Evolutionary conservation across 768 basidiomycete genomes (phyloP), one percentile per base, ranked within the genome.

Genomic region (Rubroboletus pulcherrimus): DNA sequence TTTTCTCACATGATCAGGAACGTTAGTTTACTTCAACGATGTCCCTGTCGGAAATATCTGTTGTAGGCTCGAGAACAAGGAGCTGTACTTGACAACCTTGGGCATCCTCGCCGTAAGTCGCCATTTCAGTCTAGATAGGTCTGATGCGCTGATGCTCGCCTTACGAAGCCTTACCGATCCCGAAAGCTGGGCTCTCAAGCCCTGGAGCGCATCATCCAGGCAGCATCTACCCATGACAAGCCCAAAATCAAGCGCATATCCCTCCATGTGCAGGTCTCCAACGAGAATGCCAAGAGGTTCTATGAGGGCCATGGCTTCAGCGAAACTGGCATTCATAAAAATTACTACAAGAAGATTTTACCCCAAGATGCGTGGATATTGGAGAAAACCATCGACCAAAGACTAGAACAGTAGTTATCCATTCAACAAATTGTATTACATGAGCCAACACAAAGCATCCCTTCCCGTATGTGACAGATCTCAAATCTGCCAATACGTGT

Each of bases 281-380:
- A 94, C 65, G 71, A 71, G 33, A 81, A 79, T 15, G 92, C 89
- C 26, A 91, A 87, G 73, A 75, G 71, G 52, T 94, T 94, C 71
- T 95, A 94, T 70, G 89, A 91, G 72, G 77, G 78, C 42, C 86
- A 93, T 63, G 93, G 89, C 8, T 95, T 95, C 76, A 75, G 72
- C 52, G 85, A 90, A 70, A 75, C 81, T 21, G 79, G 78, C 21
- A 59, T 87, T 31, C 82, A 87, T 51, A 75, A 86, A 64, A 79
- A 83, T 58, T 95, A 95, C 73, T 95, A 95, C 82, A 93, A 91
- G 74, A 94, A 91, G 71, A 90, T 95, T 54, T 76, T 72, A 30
- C 93, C 93, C 26, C 82, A 81, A 59, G 88, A 87, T 65, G 93
- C 93, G 21, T 95, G 93, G 93, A 77, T 95, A 56, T 78, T 95